These are phyloP conservation scores for Oenanthe sinensis DNA, from an alignment of 129 eudicot genomes.

Conservation along the genomic window DNA sequence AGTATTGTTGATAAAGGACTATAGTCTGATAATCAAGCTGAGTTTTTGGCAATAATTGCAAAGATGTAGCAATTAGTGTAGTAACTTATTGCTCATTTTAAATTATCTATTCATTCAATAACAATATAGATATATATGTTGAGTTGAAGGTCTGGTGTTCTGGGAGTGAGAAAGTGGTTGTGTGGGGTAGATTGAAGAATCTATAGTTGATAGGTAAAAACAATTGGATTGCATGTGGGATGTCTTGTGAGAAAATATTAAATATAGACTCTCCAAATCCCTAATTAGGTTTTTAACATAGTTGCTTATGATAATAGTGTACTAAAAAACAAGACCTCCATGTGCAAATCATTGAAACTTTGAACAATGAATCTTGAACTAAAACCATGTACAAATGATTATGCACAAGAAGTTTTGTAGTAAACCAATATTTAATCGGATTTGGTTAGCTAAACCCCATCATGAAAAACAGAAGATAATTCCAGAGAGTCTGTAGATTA, in stretches of 20 bases:
- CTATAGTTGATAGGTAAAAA: slow-evolving; percentile 4
- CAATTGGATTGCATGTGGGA: slow-evolving; percentile 24
- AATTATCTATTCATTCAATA: background rate
- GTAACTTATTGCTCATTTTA: background rate
- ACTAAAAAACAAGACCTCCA: slow-evolving; percentile 18
- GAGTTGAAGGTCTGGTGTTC: background rate
- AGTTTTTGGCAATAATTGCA: background rate
- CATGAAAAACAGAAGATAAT: slow-evolving; percentile 3
- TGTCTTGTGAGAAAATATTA: slow-evolving; percentile 34
- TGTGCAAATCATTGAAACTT: slow-evolving; percentile 32
- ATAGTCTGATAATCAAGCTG: background rate
- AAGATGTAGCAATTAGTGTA: background rate
- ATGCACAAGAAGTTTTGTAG: background rate
- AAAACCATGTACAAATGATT: slow-evolving; percentile 17
- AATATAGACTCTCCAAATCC: slow-evolving; percentile 18
- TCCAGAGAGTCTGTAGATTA: slow-evolving; percentile 7
- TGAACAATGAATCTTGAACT: slow-evolving; percentile 35
- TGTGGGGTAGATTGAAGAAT: slow-evolving; percentile 6
- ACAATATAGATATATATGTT: background rate
- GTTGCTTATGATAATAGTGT: slow-evolving; percentile 13
- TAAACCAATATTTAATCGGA: background rate
- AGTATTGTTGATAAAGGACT: background rate
- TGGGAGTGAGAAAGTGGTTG: slow-evolving; percentile 11
- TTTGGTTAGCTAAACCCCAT: slow-evolving; percentile 12
- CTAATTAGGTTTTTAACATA: slow-evolving; percentile 10